Conservation (phyloP, 495 filamentous ascomycete species). For the Aspergillus egyptiacus region DNA sequence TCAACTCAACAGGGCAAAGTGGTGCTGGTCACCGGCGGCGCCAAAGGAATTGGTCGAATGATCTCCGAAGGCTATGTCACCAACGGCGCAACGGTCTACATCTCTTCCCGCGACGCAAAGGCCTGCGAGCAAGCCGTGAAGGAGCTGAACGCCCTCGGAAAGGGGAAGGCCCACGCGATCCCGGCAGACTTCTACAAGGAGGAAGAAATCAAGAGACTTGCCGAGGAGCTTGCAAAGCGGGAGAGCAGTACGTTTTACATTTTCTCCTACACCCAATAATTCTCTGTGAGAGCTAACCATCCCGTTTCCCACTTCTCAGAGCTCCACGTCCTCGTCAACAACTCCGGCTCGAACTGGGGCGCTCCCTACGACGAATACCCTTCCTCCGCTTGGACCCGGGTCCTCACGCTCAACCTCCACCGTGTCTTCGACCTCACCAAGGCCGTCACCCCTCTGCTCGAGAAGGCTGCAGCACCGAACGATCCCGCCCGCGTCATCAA, state of each 20-base stretch:
- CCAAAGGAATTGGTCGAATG: constrained; percentile 72
- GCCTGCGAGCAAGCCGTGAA: constrained; percentile 52
- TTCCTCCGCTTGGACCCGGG: constrained; percentile 60
- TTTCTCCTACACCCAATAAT: no score
- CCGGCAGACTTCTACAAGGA: constrained; percentile 70
- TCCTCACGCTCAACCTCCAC: constrained; percentile 74
- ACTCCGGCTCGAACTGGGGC: constrained; percentile 70
- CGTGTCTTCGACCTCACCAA: constrained; percentile 76
- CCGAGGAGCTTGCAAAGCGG: constrained; percentile 54
- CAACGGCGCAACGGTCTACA: constrained; percentile 80
- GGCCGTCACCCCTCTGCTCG: constrained; percentile 64
- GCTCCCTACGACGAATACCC: constrained; percentile 63
- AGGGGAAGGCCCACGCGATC: constrained; percentile 58
- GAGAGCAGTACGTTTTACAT: constrained; percentile 47
- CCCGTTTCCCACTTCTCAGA: constrained; percentile 27
- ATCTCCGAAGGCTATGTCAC: constrained; percentile 71
- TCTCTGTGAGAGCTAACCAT: background rate
- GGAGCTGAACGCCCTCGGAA: constrained; percentile 57
- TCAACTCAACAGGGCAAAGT: constrained; percentile 53
- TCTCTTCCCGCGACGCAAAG: constrained; percentile 65
- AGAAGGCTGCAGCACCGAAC: constrained; percentile 41
- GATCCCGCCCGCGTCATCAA: constrained; percentile 66
- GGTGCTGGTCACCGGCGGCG: constrained; percentile 67
- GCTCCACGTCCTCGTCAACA: constrained; percentile 75
- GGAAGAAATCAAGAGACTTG: constrained; percentile 60